Evolutionary conservation across 345 rosid species (phyloP).

Genomic region (Melaleuca alternifolia): DNA sequence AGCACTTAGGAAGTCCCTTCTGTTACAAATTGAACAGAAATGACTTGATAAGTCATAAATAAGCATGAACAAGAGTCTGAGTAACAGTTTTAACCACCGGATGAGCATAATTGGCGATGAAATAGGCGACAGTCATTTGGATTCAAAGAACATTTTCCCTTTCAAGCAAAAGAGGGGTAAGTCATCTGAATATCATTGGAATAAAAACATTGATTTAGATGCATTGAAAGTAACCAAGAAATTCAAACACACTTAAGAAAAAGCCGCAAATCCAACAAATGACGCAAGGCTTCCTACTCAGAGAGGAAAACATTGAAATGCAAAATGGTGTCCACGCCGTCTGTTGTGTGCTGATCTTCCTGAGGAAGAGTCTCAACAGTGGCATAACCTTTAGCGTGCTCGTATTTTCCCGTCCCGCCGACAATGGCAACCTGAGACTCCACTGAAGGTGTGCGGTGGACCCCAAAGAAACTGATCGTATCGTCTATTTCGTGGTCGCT

Average conservation of each 20-base stretch:
- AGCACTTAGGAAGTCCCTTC: neutral
- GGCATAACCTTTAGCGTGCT: constrained; percentile 69
- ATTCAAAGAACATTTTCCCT: neutral
- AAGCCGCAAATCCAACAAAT: neutral
- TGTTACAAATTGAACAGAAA: neutral
- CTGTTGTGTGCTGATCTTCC: constrained; percentile 70
- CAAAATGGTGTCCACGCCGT: constrained; percentile 77
- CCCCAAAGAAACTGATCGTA: constrained; percentile 77
- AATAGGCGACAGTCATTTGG: neutral
- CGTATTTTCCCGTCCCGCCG: constrained; percentile 87
- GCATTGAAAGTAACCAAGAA: neutral
- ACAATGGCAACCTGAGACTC: constrained; percentile 65
- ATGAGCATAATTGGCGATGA: neutral
- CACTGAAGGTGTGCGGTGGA: constrained; percentile 61
- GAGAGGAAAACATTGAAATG: constrained; percentile 62
- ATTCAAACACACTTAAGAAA: neutral
- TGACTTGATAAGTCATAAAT: neutral
- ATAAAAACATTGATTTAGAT: neutral
- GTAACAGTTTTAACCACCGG: neutral
- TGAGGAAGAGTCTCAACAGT: constrained; percentile 57
- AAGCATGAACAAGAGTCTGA: neutral
- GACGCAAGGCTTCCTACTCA: constrained; percentile 4
- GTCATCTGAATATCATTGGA: neutral
- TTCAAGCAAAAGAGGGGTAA: neutral
- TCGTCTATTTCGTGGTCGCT: constrained; percentile 39